Base-by-base conservation (phyloP, 306 rosid genomes). In the Rosa persica region DNA sequence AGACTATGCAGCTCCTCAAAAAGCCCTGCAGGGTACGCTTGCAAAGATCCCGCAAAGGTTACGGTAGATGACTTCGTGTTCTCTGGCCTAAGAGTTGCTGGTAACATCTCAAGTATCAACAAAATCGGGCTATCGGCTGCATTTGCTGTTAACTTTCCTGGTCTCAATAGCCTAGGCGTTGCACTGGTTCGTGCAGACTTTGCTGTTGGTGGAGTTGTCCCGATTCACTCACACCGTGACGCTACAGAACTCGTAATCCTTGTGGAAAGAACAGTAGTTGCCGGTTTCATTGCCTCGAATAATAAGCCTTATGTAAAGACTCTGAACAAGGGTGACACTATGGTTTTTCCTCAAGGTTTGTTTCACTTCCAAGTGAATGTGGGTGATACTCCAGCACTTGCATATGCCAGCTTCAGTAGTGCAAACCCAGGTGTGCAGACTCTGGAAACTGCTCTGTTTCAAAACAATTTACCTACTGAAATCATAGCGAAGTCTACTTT, bases 211-310 rank as follows among this genome's bases (percentile, higher is more conserved):
- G 97, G 97, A 4, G 91, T 89, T 1, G 76, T 89, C 4, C 92
- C 97, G 3, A 72, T 91, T 4, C 97, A 91, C 76, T 83, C 91
- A 0, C 97, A 91, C 84, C 97, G 89, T 0, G 91, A 88, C 0
- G 93, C 75, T 20, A 78, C 89, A 3, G 91, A 91, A 22, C 8
- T 81, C 0, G 52, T 89, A 0, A 13, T 83, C 9, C 88, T 89
- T 0, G 15, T 83, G 12, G 30, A 77, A 62, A 93, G 97, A 0
- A 47, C n/a, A 30, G 84, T 89, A 23, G 49, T 68, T 44, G 85
- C 93, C 0, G 93, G 93, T 1, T 91, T 91, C 27, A 72, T 91
- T 68, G 38, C 90, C 1, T 88, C 97, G 0, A 88, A 73, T 12
- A 85, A 89, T 62, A 67, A 49, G 1, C 92, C 89, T 0, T 91